Evolutionary conservation across 306 rosid genomes (phyloP).

Genomic region (Vicia villosa): DNA sequence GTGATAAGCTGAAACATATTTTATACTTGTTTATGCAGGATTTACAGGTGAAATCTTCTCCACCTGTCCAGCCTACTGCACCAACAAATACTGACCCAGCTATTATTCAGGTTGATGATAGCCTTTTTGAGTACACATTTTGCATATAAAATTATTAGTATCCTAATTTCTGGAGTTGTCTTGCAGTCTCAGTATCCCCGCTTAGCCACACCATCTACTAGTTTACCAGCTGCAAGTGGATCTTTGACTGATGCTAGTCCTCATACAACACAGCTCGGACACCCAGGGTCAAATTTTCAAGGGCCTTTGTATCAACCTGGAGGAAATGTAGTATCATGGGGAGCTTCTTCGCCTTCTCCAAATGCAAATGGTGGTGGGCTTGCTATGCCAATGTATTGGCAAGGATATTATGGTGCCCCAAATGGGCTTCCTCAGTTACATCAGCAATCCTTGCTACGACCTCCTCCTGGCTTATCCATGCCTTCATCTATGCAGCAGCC

Average conservation of each 20-base stretch:
- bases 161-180: constrained; percentile 37
- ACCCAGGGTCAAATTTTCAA: constrained; percentile 72
- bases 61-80: constrained; percentile 66
- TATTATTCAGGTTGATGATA: constrained; percentile 69
- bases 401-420: constrained; percentile 89
- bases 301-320: constrained; percentile 89
- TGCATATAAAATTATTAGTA: constrained; percentile 13
- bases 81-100: constrained; percentile 78
- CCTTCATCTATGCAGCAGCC: constrained; percentile 82
- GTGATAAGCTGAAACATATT: constrained; percentile 30
- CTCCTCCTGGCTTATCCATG: constrained; percentile 85
- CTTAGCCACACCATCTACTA: constrained; percentile 56
- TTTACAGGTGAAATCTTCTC: constrained; percentile 90
- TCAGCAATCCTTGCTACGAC: constrained; percentile 80
- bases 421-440: constrained; percentile 83
- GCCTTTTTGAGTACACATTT: not conserved
- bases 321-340: constrained; percentile 83
- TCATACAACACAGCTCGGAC: constrained; percentile 63
- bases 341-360: constrained; percentile 73
- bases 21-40: constrained; percentile 53
- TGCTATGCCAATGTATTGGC: constrained; percentile 93
- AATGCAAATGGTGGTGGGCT: constrained; percentile 72
- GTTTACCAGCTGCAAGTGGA: constrained; percentile 70
- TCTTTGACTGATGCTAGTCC: constrained; percentile 66
- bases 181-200: constrained; percentile 88